These are phyloP conservation scores for Claviceps capensis DNA, from an alignment of 2,329 filamentous ascomycete genomes.

Conservation along the genomic window DNA sequence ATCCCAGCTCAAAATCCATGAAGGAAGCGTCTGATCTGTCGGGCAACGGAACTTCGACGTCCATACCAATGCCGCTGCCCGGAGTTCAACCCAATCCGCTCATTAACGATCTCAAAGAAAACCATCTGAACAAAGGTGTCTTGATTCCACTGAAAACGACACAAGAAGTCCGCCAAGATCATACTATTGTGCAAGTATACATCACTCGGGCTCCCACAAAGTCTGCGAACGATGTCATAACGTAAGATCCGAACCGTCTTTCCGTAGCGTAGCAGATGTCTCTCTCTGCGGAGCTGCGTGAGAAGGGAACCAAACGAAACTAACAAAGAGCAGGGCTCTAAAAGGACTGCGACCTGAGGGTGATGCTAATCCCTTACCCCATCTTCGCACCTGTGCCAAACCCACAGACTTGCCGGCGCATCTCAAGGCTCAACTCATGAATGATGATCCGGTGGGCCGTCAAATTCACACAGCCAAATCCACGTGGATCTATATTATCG, in stretches of 20 bases:
- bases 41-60: not conserved
- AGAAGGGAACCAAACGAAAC: not conserved
- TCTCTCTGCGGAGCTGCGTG: not conserved
- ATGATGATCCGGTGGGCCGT: slow-evolving; percentile 38
- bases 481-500: slow-evolving; percentile 45
- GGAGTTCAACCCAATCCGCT: slow-evolving; percentile 21
- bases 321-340: slow-evolving; percentile 31
- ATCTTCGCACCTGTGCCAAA: slow-evolving; percentile 67
- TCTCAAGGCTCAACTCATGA: slow-evolving; percentile 48
- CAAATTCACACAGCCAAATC: slow-evolving; percentile 47
- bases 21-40: not conserved
- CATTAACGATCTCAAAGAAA: slow-evolving; percentile 21
- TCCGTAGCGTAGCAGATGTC: not conserved
- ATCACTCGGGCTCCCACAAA: slow-evolving; percentile 60
- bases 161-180: slow-evolving; percentile 46
- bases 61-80: not conserved
- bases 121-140: slow-evolving; percentile 30
- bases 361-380: slow-evolving; percentile 50
- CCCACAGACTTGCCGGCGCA: slow-evolving; percentile 52
- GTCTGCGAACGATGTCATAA: slow-evolving; percentile 57
- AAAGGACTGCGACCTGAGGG: slow-evolving; percentile 44
- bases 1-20: not conserved
- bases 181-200: slow-evolving; percentile 48
- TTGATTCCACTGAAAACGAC: slow-evolving; percentile 52
- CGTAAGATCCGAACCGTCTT: slow-evolving; percentile 31